A percentile compares a stretch with the other conserved stretches of the same genome.
phyloP scores from a whole-genome alignment of 73 alveolate species.

The Halteria grandinella region DNA sequence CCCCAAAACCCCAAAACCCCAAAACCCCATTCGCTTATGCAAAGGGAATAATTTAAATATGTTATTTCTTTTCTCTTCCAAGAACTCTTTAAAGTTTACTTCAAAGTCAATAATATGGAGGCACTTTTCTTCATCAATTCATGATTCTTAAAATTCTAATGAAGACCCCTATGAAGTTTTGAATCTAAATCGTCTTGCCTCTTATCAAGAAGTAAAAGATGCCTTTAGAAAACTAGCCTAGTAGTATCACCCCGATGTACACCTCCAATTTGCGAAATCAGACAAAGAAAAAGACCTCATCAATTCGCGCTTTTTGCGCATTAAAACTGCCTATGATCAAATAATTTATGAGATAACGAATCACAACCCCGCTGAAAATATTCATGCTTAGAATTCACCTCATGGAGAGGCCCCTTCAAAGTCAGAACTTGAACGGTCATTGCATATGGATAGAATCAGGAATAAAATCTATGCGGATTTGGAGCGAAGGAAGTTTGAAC shows the following conservation, averaged over 20 bases:
- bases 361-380: background rate
- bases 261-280: no score
- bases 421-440: background rate
- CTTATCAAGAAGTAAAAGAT: slow-evolving; percentile 20
- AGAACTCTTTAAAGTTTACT: no score
- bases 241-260: slow-evolving; percentile 37
- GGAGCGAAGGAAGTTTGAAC: background rate
- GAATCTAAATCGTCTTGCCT: background rate
- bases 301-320: background rate
- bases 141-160: no score
- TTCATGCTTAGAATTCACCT: background rate
- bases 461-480: slow-evolving; percentile 25
- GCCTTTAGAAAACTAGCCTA: slow-evolving; percentile 34
- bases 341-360: background rate
- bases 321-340: slow-evolving; percentile 15
- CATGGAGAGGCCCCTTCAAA: background rate
- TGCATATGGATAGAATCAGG: slow-evolving; percentile 3
- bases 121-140: no score
- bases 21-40: no score
- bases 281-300: background rate
- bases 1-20: no score
- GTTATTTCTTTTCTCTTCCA: no score
- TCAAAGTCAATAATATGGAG: no score
- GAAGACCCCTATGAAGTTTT: slow-evolving; percentile 17
- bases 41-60: no score